These are phyloP conservation scores for Colletotrichum lupini DNA, from an alignment of 2,329 filamentous ascomycete genomes.

Conservation along the genomic window DNA sequence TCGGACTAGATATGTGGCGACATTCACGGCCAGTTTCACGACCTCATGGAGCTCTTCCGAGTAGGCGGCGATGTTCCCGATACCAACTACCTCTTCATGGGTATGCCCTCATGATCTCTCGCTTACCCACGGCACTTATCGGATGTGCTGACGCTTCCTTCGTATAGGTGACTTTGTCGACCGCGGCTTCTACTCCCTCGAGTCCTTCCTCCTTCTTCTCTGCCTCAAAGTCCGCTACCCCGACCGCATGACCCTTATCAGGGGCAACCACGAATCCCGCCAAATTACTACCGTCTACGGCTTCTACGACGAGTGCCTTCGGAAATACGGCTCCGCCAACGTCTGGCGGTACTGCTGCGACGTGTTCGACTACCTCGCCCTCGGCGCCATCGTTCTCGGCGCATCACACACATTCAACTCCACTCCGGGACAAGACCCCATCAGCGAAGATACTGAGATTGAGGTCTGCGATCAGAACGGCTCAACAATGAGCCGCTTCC, in stretches of 20 bases:
- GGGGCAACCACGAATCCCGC: conserved; percentile 94
- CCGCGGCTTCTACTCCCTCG: conserved; percentile 96
- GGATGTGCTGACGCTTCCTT: not conserved
- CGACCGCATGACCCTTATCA: conserved; percentile 94
- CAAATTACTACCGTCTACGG: conserved; percentile 98
- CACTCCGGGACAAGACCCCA: conserved; percentile 57
- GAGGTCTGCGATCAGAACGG: conserved; percentile 91
- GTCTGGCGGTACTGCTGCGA: conserved; percentile 98
- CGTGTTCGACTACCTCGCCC: conserved; percentile 94
- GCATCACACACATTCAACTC: conserved; percentile 74
- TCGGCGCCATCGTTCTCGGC: conserved; percentile 91
- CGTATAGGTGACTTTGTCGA: conserved; percentile 90
- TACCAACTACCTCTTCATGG: conserved; percentile 98
- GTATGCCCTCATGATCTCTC: conserved; percentile 53
- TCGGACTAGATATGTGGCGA: conserved; percentile 84
- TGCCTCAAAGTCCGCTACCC: conserved; percentile 98
- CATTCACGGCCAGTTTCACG: conserved; percentile 96
- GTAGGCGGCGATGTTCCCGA: conserved; percentile 95
- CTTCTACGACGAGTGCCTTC: conserved; percentile 96
- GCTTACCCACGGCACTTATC: not conserved
- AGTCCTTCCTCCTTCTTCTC: conserved; percentile 94
- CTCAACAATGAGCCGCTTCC: conserved; percentile 79
- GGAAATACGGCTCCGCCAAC: conserved; percentile 96
- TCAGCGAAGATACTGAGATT: conserved; percentile 84
- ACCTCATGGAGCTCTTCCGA: conserved; percentile 95